Evolutionary conservation across 164 flowering plant genomes (phyloP), one percentile per base, ranked within the genome.

Genomic region (Vitis labrusca): DNA sequence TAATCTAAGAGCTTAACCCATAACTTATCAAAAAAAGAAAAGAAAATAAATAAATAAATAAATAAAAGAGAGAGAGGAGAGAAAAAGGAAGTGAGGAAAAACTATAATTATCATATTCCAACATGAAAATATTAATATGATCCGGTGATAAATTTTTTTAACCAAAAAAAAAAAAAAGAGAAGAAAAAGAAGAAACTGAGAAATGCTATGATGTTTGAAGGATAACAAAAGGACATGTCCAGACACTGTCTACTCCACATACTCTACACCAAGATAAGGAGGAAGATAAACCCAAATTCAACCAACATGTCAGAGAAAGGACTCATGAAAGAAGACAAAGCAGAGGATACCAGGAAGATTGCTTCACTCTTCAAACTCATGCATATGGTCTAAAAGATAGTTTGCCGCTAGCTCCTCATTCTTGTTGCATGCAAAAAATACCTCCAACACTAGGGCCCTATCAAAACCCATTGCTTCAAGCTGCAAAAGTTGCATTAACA

Each of bases 361-460:
- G 78, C 3, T 88, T 84, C 75, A 79, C 3, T 88, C 89, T 11
- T 88, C 87, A 69, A 83, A 79, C 68, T 88, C 90, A 61, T 82
- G 73, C 53, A 77, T 78, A 73, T 86, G 88, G 66, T 88, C 92
- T 32, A 88, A 71, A 64, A 86, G 90, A 68, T 86, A 86, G 74
- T 88, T 88, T 1, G 92, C 90, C 0, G 92, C 90, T 67, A 86
- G 77, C 69, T 82, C 89, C 73, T 88, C 92, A n/a, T 88, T 82
- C 78, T 80, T 83, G 83, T 81, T 84, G 83, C 88, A 88, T 10
- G 92, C 92, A 71, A 86, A 84, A 67, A 68, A 88, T 30, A 83
- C 92, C 58, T 88, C 85, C 67, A 88, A 49, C 2, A 86, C 92
- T 57, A 78, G 50, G 10, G 81, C 79, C 65, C 89, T 67, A 61